Conservation (phyloP, 805 yeast genomes). For the Myxozyma nipponensis region DNA sequence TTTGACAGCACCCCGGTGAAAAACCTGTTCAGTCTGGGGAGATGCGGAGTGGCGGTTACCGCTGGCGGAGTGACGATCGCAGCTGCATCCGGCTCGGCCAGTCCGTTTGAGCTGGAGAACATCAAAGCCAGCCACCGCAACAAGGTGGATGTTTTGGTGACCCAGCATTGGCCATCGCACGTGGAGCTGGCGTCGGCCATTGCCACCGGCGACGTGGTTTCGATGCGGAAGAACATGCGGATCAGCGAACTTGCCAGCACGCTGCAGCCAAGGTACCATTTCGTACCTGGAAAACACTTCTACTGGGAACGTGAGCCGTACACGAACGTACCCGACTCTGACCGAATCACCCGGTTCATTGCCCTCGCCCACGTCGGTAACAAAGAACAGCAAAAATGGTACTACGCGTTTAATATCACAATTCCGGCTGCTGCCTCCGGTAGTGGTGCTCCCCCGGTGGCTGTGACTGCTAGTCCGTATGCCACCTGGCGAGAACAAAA, state of each 20-base stretch:
- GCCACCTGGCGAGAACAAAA: conserved; percentile 10
- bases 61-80: conserved; percentile 17
- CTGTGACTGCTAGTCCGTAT: conserved; percentile 38
- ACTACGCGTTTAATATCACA: conserved; percentile 60
- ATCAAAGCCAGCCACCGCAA: conserved; percentile 13
- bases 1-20: conserved; percentile 1
- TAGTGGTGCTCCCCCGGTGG: conserved; percentile 23
- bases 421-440: conserved; percentile 32
- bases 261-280: conserved; percentile 29
- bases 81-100: conserved; percentile 9
- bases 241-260: conserved; percentile 17
- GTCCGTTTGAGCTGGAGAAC: conserved; percentile 18
- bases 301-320: conserved; percentile 33
- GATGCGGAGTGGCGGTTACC: conserved; percentile 14
- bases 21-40: conserved; percentile 19
- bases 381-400: conserved; percentile 54
- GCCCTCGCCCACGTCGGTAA: conserved; percentile 60
- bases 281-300: conserved; percentile 14
- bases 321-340: conserved; percentile 15
- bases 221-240: conserved; percentile 3
- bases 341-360: conserved; percentile 53
- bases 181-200: conserved; percentile 20
- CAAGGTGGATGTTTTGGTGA: conserved; percentile 26
- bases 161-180: conserved; percentile 28
- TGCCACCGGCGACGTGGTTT: conserved; percentile 7